Conservation (phyloP, 1,139 yeast genomes). For the Hemisphaericaspora xylofermentans region DNA sequence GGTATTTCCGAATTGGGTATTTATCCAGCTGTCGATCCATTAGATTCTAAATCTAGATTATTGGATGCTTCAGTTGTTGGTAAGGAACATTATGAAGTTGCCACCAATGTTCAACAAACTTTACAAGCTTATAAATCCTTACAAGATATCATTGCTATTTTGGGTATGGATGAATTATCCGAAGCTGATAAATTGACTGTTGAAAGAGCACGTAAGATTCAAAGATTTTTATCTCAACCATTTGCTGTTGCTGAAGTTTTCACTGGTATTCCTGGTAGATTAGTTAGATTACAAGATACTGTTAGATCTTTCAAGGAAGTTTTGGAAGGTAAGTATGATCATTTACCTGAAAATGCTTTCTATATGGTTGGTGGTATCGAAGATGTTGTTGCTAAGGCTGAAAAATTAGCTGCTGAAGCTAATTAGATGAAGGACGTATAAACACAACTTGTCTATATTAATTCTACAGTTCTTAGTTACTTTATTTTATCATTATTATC, state of each 20-base stretch:
- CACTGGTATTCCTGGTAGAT: constrained; percentile 99
- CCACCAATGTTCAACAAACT: constrained; percentile 94
- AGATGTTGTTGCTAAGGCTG: constrained; percentile 98
- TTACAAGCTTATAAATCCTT: constrained; percentile 99
- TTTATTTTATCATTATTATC: background rate
- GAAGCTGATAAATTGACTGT: constrained; percentile 98
- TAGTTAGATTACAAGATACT: constrained; percentile 95
- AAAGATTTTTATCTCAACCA: constrained; percentile 99
- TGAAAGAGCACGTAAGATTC: constrained; percentile 99
- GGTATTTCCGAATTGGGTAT: constrained; percentile 99
- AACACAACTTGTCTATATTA: background rate
- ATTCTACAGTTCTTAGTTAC: constrained; percentile 1
- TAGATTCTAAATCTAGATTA: constrained; percentile 98
- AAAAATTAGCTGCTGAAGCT: constrained; percentile 94
- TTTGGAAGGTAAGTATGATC: constrained; percentile 97
- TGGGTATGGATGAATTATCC: constrained; percentile 99
- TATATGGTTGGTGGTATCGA: constrained; percentile 99
- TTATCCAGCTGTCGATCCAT: constrained; percentile 99
- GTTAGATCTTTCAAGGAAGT: constrained; percentile 93
- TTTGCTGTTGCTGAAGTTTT: constrained; percentile 99
- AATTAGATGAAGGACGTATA: constrained; percentile 41
- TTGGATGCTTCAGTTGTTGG: constrained; percentile 97
- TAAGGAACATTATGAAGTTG: constrained; percentile 97
- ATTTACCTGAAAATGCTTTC: constrained; percentile 99
- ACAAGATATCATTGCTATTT: constrained; percentile 99